Percentiles rank a stretch among this genome's conserved stretches.
These are phyloP conservation scores for Penicillium canariense DNA, from an alignment of 495 filamentous ascomycete genomes.

Conservation along the genomic window DNA sequence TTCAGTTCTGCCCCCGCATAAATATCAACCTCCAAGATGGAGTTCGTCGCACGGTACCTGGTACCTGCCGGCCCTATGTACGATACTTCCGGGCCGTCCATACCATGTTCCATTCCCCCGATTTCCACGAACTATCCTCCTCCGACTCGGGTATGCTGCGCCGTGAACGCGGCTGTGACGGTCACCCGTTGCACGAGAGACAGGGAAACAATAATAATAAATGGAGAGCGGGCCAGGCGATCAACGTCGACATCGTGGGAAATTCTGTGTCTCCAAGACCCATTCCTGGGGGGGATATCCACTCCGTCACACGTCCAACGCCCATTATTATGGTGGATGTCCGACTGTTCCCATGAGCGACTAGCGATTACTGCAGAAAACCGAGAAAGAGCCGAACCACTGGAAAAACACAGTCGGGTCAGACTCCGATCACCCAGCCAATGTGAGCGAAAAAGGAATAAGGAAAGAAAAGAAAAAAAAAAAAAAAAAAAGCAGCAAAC, in stretches of 20 bases:
- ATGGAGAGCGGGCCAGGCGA: background rate
- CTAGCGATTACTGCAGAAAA: background rate
- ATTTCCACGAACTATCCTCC: no score
- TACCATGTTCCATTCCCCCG: no score
- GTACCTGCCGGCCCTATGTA: conserved; percentile 18
- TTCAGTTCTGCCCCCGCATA: background rate
- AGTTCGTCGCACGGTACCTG: conserved; percentile 17
- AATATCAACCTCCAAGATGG: background rate
- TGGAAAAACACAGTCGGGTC: background rate
- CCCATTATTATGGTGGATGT: background rate
- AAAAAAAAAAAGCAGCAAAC: background rate
- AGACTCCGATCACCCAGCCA: background rate
- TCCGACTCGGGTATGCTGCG: background rate
- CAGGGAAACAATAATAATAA: background rate
- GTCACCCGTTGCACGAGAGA: background rate
- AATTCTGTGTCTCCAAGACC: background rate
- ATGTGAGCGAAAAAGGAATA: background rate
- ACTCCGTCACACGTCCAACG: background rate
- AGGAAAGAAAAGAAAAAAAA: background rate
- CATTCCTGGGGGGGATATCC: background rate
- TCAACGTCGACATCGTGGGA: background rate
- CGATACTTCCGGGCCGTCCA: background rate
- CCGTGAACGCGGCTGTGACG: background rate
- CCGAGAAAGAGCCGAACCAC: background rate
- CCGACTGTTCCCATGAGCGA: background rate